phyloP scores from a whole-genome alignment of 2,329 filamentous ascomycete genomes.

The Madurella mycetomatis region DNA sequence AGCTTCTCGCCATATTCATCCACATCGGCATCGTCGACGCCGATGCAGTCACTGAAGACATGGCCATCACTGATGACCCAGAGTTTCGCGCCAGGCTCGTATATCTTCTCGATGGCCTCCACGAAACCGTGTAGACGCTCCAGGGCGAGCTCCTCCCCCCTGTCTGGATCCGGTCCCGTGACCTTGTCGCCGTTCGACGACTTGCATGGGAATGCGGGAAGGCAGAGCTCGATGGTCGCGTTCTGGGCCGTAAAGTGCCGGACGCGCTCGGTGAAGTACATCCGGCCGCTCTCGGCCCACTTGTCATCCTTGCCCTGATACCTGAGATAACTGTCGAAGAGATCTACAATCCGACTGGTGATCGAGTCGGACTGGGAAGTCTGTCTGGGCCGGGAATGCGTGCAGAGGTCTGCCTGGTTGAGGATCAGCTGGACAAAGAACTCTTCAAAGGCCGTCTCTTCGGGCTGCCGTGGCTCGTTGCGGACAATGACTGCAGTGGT shows the following conservation, averaged over 20 bases:
- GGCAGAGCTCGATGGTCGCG: conserved; percentile 12
- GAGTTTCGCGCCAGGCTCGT: conserved; percentile 16
- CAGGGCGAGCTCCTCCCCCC: conserved; percentile 20
- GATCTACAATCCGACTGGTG: conserved; percentile 10
- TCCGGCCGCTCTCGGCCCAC: conserved; percentile 8
- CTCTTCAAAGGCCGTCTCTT: conserved; percentile 8
- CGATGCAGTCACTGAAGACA: conserved; percentile 22
- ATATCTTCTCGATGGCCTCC: conserved; percentile 10
- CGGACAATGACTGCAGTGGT: conserved; percentile 4
- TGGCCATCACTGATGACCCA: conserved; percentile 23
- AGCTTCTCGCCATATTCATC: conserved; percentile 18
- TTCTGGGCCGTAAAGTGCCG: conserved; percentile 14
- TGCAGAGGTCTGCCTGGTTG: conserved; percentile 14
- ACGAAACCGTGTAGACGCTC: conserved; percentile 17
- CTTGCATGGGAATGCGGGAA: conserved; percentile 21
- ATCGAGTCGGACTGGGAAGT: background rate
- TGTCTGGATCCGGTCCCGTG: conserved; percentile 14
- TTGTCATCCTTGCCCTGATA: conserved; percentile 17
- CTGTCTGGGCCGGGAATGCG: background rate
- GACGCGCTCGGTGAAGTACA: conserved; percentile 16
- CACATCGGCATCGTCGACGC: conserved; percentile 18
- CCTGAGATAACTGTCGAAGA: conserved; percentile 18
- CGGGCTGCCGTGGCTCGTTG: background rate
- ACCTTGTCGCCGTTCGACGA: conserved; percentile 21
- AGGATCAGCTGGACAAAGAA: conserved; percentile 18